Evolutionary conservation across 2,329 filamentous ascomycete genomes (phyloP).

Genomic region (Alternaria ethzedia): DNA sequence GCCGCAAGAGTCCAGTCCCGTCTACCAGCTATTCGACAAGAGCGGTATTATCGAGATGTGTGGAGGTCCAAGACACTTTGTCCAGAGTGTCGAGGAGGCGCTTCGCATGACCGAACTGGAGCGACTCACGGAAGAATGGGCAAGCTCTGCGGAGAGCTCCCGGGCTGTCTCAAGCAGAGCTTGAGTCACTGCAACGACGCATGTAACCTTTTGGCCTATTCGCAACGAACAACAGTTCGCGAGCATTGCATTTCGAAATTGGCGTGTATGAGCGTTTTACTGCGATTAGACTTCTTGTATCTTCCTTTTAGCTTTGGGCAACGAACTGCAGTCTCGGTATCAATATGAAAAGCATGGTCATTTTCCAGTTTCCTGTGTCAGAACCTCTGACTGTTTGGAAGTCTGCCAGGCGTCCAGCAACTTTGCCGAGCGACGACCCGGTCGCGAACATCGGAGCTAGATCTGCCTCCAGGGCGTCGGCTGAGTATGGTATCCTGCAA

Average conservation of each 20-base stretch:
- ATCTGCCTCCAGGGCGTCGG: neutral
- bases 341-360: neutral
- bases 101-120: conserved; percentile 79
- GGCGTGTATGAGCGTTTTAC: neutral
- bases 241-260: neutral
- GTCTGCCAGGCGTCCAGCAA: neutral
- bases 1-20: conserved; percentile 57
- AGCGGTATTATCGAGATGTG: conserved; percentile 86
- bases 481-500: neutral
- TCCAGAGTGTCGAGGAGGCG: conserved; percentile 83
- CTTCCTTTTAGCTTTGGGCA: neutral
- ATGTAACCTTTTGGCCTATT: neutral
- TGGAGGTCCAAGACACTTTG: conserved; percentile 79
- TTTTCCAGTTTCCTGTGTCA: neutral
- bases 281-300: neutral
- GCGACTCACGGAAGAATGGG: conserved; percentile 53
- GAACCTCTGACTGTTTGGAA: neutral
- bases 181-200: neutral
- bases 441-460: neutral
- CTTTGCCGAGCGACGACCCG: neutral
- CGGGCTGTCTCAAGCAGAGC: conserved; percentile 17
- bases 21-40: conserved; percentile 74
- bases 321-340: neutral
- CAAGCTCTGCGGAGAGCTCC: conserved; percentile 33
- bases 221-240: neutral